phyloP scores from a whole-genome alignment of 1,139 yeast species.

The Taiozyma sp. region DNA sequence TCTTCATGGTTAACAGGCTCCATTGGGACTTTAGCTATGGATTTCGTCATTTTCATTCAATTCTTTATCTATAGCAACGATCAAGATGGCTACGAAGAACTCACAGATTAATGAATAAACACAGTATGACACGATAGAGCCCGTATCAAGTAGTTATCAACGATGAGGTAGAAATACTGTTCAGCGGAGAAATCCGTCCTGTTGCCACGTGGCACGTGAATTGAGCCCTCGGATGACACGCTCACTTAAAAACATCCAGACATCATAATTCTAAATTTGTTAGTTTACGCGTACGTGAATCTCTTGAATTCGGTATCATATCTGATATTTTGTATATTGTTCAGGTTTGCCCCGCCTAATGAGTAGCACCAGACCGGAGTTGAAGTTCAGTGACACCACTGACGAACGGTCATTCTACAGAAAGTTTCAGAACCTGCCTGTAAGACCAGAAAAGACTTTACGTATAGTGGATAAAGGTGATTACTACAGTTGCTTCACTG shows the following conservation, averaged over 20 bases:
- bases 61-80: constrained; percentile 66
- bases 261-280: not conserved
- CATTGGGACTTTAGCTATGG: constrained; percentile 80
- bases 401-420: constrained; percentile 49
- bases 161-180: not conserved
- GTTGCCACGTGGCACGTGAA: not conserved
- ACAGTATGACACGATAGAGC: not conserved
- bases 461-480: constrained; percentile 76
- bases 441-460: constrained; percentile 44
- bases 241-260: not conserved
- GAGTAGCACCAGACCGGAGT: constrained; percentile 52
- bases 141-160: not conserved
- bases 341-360: constrained; percentile 1
- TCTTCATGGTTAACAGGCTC: constrained; percentile 93
- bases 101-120: constrained; percentile 1
- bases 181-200: too few relatives aligned
- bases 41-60: constrained; percentile 80
- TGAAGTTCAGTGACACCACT: constrained; percentile 57
- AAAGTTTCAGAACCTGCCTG: constrained; percentile 49
- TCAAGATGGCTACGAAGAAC: constrained; percentile 7
- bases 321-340: not conserved
- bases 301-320: not conserved
- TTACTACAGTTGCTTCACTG: constrained; percentile 68
- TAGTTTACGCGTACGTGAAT: not conserved
- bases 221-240: not conserved